Conservation (phyloP, 2,329 filamentous ascomycete genomes). For the Conoideocrella luteorostrata region DNA sequence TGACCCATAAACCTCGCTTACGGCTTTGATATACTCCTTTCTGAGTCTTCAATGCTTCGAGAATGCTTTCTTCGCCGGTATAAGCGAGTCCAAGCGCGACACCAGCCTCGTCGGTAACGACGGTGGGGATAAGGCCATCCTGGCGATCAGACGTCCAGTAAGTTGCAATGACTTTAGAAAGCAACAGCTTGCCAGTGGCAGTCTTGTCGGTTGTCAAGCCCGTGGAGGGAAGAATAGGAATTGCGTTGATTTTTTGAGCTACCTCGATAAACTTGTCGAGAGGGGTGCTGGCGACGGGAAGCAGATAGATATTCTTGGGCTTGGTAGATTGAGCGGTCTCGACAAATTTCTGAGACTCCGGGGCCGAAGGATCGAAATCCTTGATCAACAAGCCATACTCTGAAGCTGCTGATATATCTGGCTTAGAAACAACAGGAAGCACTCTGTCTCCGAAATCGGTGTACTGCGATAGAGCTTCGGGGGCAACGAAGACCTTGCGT, state of each 20-base stretch:
- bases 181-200: conserved; percentile 44
- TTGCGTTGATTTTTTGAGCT: conserved; percentile 46
- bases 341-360: conserved; percentile 36
- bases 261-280: conserved; percentile 41
- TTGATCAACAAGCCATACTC: conserved; percentile 46
- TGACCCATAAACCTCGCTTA: conserved; percentile 93
- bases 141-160: conserved; percentile 74
- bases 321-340: conserved; percentile 39
- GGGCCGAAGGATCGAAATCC: conserved; percentile 39
- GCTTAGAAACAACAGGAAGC: conserved; percentile 43
- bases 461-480: conserved; percentile 57
- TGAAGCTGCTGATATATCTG: conserved; percentile 38
- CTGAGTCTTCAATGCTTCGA: conserved; percentile 73
- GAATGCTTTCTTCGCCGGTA: conserved; percentile 84
- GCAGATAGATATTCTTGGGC: conserved; percentile 43
- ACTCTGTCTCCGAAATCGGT: conserved; percentile 51
- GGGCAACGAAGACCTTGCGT: conserved; percentile 73
- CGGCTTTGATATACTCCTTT: conserved; percentile 90
- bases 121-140: conserved; percentile 80
- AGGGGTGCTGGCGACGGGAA: conserved; percentile 39
- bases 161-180: conserved; percentile 67
- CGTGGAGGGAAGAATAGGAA: conserved; percentile 69
- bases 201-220: conserved; percentile 62
- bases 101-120: conserved; percentile 85
- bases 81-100: conserved; percentile 85